Evolutionary conservation across 768 basidiomycete genomes (phyloP).

Genomic region (Solioccasus polychromus): DNA sequence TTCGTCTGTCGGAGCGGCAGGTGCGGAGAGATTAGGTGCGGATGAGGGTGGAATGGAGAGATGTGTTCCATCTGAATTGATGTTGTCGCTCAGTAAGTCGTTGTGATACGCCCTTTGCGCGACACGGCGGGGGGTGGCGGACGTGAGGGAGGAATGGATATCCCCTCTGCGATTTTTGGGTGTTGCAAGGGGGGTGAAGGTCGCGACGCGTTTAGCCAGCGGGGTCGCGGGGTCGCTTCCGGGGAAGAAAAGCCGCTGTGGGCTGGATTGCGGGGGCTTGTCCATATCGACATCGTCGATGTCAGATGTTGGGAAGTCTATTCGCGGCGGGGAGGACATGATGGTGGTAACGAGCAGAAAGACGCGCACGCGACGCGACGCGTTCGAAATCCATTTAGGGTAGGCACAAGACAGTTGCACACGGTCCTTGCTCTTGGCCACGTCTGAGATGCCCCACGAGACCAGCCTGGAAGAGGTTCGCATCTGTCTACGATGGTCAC

Average conservation of each 20-base stretch:
- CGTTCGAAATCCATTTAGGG: constrained; percentile 50
- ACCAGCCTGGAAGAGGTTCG: constrained; percentile 27
- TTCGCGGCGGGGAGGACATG: constrained; percentile 65
- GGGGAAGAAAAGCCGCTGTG: constrained; percentile 27
- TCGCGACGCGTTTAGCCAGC: constrained; percentile 38
- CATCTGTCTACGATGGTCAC: not conserved
- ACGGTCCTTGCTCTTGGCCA: not conserved
- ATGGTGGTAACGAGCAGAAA: constrained; percentile 9
- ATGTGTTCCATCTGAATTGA: constrained; percentile 57
- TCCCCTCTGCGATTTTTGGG: constrained; percentile 41
- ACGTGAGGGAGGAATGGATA: constrained; percentile 31
- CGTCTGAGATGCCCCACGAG: constrained; percentile 14
- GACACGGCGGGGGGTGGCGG: constrained; percentile 29
- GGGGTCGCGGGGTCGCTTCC: constrained; percentile 42
- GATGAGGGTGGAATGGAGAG: constrained; percentile 59
- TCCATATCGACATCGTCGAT: constrained; percentile 56
- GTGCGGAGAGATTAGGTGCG: constrained; percentile 56
- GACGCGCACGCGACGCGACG: constrained; percentile 49
- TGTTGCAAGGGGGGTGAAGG: constrained; percentile 34
- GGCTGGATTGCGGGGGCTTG: constrained; percentile 22
- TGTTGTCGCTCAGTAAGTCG: constrained; percentile 31
- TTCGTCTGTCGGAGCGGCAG: constrained; percentile 60
- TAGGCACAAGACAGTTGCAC: constrained; percentile 24
- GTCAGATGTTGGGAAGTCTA: constrained; percentile 64
- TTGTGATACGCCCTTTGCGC: constrained; percentile 20